phyloP scores from a whole-genome alignment of 371 early-diverging fungal genomes.

The Apophysomyces elegans region DNA sequence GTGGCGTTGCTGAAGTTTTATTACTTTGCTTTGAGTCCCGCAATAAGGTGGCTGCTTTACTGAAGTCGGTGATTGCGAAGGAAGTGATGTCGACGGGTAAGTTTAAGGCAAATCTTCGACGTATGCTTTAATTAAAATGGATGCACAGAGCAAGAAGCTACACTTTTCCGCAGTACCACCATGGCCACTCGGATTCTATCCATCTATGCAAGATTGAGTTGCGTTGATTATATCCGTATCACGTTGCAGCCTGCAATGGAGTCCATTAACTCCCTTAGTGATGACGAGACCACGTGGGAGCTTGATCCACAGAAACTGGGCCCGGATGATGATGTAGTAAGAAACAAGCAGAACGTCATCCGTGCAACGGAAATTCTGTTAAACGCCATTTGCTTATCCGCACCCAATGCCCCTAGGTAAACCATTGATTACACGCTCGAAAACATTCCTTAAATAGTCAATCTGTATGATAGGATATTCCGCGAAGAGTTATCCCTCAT shows the following conservation, averaged over 20 bases:
- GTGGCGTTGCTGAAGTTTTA: constrained; percentile 78
- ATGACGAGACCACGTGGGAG: constrained; percentile 67
- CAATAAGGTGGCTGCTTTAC: constrained; percentile 63
- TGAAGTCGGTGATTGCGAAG: constrained; percentile 78
- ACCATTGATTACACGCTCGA: background rate
- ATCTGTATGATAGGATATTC: constrained; percentile 47
- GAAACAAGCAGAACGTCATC: constrained; percentile 81
- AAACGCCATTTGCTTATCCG: constrained; percentile 79
- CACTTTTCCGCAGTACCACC: constrained; percentile 90
- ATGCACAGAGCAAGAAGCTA: constrained; percentile 70
- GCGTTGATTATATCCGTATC: constrained; percentile 78
- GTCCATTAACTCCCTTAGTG: constrained; percentile 51
- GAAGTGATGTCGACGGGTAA: constrained; percentile 80
- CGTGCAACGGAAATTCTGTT: constrained; percentile 77
- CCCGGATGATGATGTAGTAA: constrained; percentile 59
- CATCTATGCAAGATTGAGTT: constrained; percentile 76
- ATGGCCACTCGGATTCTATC: constrained; percentile 89
- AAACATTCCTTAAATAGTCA: background rate
- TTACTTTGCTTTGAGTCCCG: constrained; percentile 81
- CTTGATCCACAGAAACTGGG: constrained; percentile 81
- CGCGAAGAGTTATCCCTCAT: constrained; percentile 80
- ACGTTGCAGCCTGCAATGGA: constrained; percentile 80
- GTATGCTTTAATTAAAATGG: background rate
- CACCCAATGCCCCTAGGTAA: constrained; percentile 65
- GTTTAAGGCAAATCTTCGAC: background rate